These are phyloP conservation scores for Bryopsis sp. DNA, from an alignment of 139 green algal genomes.

Conservation along the genomic window DNA sequence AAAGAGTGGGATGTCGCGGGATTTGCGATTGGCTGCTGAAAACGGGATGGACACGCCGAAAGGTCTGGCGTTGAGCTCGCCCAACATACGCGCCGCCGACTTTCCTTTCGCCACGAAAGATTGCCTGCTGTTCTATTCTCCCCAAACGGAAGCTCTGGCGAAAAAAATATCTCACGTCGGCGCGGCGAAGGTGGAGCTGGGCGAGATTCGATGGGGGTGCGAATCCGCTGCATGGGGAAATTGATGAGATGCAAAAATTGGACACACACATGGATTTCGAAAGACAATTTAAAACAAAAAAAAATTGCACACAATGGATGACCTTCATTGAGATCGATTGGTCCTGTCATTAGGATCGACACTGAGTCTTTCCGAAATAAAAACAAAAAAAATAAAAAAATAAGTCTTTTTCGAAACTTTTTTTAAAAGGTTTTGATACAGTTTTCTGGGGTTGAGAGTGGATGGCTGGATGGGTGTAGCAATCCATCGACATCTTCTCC, in stretches of 20 bases:
- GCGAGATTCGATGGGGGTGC: conserved; percentile 78
- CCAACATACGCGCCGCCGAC: conserved; percentile 21
- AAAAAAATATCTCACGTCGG: conserved; percentile 48
- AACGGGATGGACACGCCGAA: too few relatives aligned
- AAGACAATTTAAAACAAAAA: conserved; percentile 9
- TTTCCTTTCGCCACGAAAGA: conserved; percentile 45
- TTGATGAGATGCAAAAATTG: not conserved
- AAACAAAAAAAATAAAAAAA: not conserved
- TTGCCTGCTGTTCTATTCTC: conserved; percentile 86
- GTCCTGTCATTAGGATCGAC: not conserved
- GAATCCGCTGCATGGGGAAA: conserved; percentile 8
- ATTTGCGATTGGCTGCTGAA: too few relatives aligned
- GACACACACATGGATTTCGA: too few relatives aligned
- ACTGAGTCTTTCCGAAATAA: not conserved
- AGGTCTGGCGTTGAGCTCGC: too few relatives aligned
- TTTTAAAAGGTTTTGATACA: too few relatives aligned
- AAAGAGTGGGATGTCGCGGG: too few relatives aligned
- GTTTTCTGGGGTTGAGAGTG: too few relatives aligned
- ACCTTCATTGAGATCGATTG: not conserved
- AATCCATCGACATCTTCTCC: too few relatives aligned
- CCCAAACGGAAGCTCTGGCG: conserved; percentile 69
- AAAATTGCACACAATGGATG: not conserved
- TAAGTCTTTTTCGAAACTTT: too few relatives aligned
- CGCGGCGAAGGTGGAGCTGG: conserved; percentile 46
- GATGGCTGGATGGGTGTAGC: too few relatives aligned